Base-by-base conservation (phyloP, 139 green algal species). In the Tetraselmis striata region DNA sequence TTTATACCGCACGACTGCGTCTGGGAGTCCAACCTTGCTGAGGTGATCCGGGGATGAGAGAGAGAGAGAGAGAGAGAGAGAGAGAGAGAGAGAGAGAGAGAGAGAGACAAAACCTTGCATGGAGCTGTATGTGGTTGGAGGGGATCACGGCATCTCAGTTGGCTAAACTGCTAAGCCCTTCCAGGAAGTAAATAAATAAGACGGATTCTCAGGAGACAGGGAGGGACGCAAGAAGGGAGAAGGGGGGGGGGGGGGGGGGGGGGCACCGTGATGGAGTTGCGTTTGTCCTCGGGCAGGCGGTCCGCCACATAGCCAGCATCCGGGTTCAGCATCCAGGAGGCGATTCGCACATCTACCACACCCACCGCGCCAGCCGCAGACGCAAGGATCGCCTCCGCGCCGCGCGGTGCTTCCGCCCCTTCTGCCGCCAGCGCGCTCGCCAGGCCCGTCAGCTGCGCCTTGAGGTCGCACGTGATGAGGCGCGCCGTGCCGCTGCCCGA, bases 341-440 rank as follows among this genome's bases (percentile, higher is more conserved):
- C 88, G 1, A 97, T 84, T 1, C 91, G 87, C 75, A 95, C 91
- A 78, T 97, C 94, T 18, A 97, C 88, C n/a, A 93, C 24, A 0
- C 90, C 89, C 28, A 88, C 82, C 0, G 23, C 24, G 28, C 58
- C 79, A 88, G 76, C 32, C 28, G 76, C n/a, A 23, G 0, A 74
- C 30, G 1, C 32, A 0, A 28, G 27, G 2, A 1, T 30, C 27
- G 2, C 1, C 0, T 24, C 26, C 76, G 78, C 45, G 18, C 28
- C 23, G 1, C 23, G 23, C 76, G 25, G 58, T 30, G 76, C 59
- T 2, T 80, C 59, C 30, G 22, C 24, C 2, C 75, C 25, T 59
- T 59, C 5, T 29, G 28, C 45, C 59, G 28, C n/a, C 59, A 59
- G 28, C 45, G 27, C 76, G 26, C 1, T 67, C 5, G 74, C 28